phyloP scores from a whole-genome alignment of 164 flowering plant genomes.

The Annona squamosa region DNA sequence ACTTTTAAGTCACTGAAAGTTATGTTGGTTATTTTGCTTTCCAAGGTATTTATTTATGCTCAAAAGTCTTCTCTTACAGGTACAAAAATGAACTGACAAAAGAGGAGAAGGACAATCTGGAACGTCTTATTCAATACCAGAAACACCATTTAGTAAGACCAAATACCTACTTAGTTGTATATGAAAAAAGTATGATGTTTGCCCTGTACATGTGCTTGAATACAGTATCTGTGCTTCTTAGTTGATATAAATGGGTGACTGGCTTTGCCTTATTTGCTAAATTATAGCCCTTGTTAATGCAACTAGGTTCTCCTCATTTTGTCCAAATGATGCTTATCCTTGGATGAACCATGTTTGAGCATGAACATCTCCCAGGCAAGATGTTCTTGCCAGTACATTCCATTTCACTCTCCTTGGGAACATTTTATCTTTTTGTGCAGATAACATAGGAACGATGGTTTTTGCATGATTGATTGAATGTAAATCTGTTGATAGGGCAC shows the following conservation, averaged over 20 bases:
- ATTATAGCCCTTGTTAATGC: no score
- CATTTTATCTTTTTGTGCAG: neutral
- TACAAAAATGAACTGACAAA: slow-evolving; percentile 69
- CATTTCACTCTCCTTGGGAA: no score
- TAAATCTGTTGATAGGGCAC: neutral
- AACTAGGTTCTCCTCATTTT: no score
- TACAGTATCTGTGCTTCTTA: neutral
- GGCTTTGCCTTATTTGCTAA: neutral
- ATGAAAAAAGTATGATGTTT: neutral
- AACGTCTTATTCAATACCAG: slow-evolving; percentile 52
- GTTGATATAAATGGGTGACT: neutral
- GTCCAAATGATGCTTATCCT: neutral
- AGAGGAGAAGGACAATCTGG: slow-evolving; percentile 68
- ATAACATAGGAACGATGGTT: neutral
- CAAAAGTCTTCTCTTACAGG: slow-evolving; percentile 28
- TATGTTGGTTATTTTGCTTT: neutral
- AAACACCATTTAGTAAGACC: slow-evolving; percentile 57
- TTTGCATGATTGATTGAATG: neutral
- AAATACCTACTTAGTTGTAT: neutral
- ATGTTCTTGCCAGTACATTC: neutral
- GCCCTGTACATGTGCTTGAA: neutral
- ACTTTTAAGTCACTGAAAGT: neutral
- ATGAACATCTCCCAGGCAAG: neutral
- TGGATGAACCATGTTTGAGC: neutral
- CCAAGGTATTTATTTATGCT: neutral